These are phyloP conservation scores for Pseudopyricularia cyperi DNA, from an alignment of 2,329 filamentous ascomycete species.

Conservation along the genomic window DNA sequence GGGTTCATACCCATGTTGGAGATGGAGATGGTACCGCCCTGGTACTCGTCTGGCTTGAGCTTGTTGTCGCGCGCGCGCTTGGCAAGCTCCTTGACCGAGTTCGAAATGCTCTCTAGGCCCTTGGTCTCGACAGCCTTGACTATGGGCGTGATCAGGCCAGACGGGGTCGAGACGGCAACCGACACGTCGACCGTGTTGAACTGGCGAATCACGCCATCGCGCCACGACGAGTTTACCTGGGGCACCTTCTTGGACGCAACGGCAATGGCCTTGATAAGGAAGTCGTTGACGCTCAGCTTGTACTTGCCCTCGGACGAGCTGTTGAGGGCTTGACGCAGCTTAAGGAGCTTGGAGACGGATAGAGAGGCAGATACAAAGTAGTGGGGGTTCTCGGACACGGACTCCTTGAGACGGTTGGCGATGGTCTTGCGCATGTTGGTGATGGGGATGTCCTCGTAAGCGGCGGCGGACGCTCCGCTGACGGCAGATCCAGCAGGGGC, in stretches of 20 bases:
- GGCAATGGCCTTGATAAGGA: conserved; percentile 92
- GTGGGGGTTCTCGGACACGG: conserved; percentile 87
- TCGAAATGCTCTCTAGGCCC: conserved; percentile 79
- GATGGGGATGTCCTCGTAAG: conserved; percentile 76
- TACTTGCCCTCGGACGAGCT: conserved; percentile 79
- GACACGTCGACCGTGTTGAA: conserved; percentile 90
- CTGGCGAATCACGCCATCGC: conserved; percentile 79
- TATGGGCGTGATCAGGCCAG: conserved; percentile 93
- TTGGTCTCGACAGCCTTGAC: conserved; percentile 79
- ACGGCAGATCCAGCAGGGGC: conserved; percentile 40
- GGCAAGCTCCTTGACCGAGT: conserved; percentile 87
- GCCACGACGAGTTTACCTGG: conserved; percentile 91
- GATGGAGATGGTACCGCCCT: conserved; percentile 97
- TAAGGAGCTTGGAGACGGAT: conserved; percentile 89
- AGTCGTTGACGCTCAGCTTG: conserved; percentile 99
- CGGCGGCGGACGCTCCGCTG: conserved; percentile 38
- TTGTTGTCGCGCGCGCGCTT: conserved; percentile 94
- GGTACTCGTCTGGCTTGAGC: conserved; percentile 99
- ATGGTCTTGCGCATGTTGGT: conserved; percentile 97
- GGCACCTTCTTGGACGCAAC: conserved; percentile 88
- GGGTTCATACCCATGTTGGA: conserved; percentile 99
- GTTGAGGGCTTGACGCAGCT: conserved; percentile 91
- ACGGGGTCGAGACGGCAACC: conserved; percentile 86
- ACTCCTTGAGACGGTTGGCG: conserved; percentile 79
- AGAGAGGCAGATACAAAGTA: conserved; percentile 90